Percentiles rank a stretch among this genome's conserved stretches.
phyloP scores from a whole-genome alignment of 2,329 filamentous ascomycete species.

The Dactylellina parvicollis region DNA sequence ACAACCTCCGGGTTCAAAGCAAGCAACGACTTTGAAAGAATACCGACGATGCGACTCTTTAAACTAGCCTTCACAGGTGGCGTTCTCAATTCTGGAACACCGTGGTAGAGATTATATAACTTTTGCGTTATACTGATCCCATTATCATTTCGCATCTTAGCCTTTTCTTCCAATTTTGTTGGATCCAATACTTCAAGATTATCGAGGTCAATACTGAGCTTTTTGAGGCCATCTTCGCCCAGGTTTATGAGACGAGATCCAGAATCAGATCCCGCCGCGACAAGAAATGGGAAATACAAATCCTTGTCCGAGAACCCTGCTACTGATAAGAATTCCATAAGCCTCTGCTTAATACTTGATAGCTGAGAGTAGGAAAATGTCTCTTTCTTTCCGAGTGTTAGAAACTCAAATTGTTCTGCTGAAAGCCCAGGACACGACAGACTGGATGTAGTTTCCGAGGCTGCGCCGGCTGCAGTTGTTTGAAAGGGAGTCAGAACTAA shows the following conservation, averaged over 20 bases:
- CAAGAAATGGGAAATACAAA: constrained; percentile 83
- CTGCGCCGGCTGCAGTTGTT: not conserved
- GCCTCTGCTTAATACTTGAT: constrained; percentile 70
- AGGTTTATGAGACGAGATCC: constrained; percentile 83
- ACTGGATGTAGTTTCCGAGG: not conserved
- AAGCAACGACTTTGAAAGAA: constrained; percentile 76
- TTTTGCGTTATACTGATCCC: constrained; percentile 67
- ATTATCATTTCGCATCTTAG: constrained; percentile 7
- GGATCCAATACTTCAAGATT: constrained; percentile 33
- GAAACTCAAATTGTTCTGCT: constrained; percentile 73
- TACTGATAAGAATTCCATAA: constrained; percentile 78
- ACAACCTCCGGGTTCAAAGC: constrained; percentile 42
- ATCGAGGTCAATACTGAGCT: constrained; percentile 38
- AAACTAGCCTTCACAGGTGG: constrained; percentile 72
- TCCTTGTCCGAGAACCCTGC: constrained; percentile 86
- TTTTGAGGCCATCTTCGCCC: constrained; percentile 88
- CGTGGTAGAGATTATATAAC: constrained; percentile 78
- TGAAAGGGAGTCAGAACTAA: constrained; percentile 64
- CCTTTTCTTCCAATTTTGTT: constrained; percentile 19
- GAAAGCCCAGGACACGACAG: constrained; percentile 68
- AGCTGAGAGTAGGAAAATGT: constrained; percentile 68
- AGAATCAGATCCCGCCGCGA: constrained; percentile 77
- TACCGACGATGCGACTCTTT: constrained; percentile 77
- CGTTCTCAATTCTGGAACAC: constrained; percentile 64
- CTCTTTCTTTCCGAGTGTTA: constrained; percentile 74